phyloP scores from a whole-genome alignment of 202 grass and related monocot species.

The Musa balbisiana region DNA sequence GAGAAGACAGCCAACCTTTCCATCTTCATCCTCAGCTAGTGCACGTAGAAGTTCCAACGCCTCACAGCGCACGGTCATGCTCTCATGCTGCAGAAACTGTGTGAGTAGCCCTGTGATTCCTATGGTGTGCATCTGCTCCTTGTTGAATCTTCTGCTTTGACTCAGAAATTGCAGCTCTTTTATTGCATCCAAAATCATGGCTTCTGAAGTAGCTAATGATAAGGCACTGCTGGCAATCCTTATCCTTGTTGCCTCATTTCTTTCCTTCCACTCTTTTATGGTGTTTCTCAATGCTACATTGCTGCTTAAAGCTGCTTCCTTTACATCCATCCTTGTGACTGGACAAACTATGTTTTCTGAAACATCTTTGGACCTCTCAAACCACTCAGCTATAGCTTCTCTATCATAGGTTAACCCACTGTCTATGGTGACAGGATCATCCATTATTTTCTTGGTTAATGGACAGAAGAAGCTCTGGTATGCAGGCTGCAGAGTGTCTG shows the following conservation, averaged over 20 bases:
- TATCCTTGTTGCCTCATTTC: conserved; percentile 61
- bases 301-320: conserved; percentile 47
- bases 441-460: conserved; percentile 79
- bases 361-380: conserved; percentile 38
- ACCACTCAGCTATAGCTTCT: conserved; percentile 62
- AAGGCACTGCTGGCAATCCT: conserved; percentile 47
- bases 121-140: conserved; percentile 65
- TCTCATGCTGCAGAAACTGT: conserved; percentile 48
- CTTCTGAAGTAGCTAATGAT: conserved; percentile 39
- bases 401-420: conserved; percentile 83
- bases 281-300: conserved; percentile 66
- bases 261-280: conserved; percentile 64
- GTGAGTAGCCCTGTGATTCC: conserved; percentile 75
- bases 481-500: conserved; percentile 66
- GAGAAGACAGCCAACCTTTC: conserved; percentile 57
- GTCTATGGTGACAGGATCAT: conserved; percentile 73
- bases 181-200: conserved; percentile 69
- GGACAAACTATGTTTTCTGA: conserved; percentile 56
- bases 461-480: conserved; percentile 92
- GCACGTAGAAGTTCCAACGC: conserved; percentile 51
- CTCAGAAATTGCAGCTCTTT: conserved; percentile 52
- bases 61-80: conserved; percentile 40
- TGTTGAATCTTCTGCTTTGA: conserved; percentile 47
- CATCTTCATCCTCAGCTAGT: conserved; percentile 63
- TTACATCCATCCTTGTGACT: conserved; percentile 50